These are phyloP conservation scores for Pseudozyma pruni DNA, from an alignment of 1,284 basidiomycete genomes.

Conservation along the genomic window DNA sequence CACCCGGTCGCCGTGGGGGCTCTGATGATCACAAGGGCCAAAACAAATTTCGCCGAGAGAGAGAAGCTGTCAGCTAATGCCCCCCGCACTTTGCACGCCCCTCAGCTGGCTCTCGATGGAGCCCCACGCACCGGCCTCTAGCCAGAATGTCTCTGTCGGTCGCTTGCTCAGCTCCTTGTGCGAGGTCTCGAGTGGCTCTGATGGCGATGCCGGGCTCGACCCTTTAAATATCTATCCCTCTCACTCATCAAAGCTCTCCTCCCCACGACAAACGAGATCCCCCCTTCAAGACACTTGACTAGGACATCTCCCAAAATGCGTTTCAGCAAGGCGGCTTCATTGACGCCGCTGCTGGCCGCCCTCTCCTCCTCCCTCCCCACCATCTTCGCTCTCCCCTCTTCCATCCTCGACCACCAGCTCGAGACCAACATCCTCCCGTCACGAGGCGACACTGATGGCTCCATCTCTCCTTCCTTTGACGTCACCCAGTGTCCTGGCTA, in stretches of 20 bases:
- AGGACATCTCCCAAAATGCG: slow-evolving; percentile 40
- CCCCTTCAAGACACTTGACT: too few species aligned
- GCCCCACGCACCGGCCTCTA: slow-evolving; percentile 1
- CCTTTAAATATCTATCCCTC: slow-evolving; percentile 8
- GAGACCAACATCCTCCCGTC: slow-evolving; percentile 26
- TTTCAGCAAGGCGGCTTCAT: slow-evolving; percentile 27
- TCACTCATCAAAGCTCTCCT: neutral
- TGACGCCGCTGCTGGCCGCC: slow-evolving; percentile 31
- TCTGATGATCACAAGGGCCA: too few species aligned
- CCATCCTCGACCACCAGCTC: slow-evolving; percentile 19
- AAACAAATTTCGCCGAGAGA: slow-evolving; percentile 9
- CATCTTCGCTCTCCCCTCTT: slow-evolving; percentile 22
- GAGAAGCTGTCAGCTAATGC: slow-evolving; percentile 13
- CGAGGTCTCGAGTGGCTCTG: too few species aligned
- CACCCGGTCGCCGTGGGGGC: slow-evolving; percentile 4
- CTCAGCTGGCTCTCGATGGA: neutral
- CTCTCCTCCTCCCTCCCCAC: slow-evolving; percentile 21
- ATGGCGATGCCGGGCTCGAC: too few species aligned
- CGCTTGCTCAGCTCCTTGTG: neutral
- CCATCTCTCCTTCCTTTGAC: slow-evolving; percentile 36
- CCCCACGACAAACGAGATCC: slow-evolving; percentile 1
- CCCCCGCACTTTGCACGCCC: neutral
- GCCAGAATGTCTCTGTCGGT: too few species aligned
- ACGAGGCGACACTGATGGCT: slow-evolving; percentile 13
- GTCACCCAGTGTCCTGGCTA: slow-evolving; percentile 47